These are phyloP conservation scores for Bimuria novae-zelandiae DNA, from an alignment of 2,329 filamentous ascomycete genomes.

Conservation along the genomic window DNA sequence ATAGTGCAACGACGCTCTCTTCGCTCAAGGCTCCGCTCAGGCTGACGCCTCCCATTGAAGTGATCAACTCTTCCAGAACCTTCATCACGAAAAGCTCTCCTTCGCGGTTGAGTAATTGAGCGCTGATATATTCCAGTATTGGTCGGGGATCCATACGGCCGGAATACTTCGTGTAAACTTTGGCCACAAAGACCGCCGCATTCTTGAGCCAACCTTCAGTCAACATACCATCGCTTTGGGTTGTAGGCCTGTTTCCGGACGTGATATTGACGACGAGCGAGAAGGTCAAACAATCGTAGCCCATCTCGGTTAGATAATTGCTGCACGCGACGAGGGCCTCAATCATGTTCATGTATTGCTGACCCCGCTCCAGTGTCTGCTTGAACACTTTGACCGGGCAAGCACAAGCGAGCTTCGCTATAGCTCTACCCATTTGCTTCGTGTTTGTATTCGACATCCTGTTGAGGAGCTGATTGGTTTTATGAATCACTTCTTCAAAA, in stretches of 20 bases:
- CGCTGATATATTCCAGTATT: constrained; percentile 85
- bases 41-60: constrained; percentile 91
- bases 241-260: constrained; percentile 60
- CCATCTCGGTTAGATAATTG: constrained; percentile 88
- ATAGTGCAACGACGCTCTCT: constrained; percentile 83
- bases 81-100: constrained; percentile 91
- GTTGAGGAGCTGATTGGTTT: constrained; percentile 86
- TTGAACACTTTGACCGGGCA: constrained; percentile 91
- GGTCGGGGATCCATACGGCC: constrained; percentile 81
- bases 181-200: constrained; percentile 86
- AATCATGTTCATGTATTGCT: constrained; percentile 93
- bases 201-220: constrained; percentile 93
- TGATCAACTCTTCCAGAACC: constrained; percentile 86
- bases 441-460: constrained; percentile 87
- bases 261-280: constrained; percentile 76
- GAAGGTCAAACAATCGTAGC: constrained; percentile 93
- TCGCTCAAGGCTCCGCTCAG: constrained; percentile 88
- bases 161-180: constrained; percentile 80
- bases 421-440: constrained; percentile 79
- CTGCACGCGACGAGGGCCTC: constrained; percentile 94
- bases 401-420: constrained; percentile 90
- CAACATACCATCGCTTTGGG: constrained; percentile 70
- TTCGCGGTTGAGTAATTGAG: constrained; percentile 71
- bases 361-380: constrained; percentile 86
- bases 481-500: constrained; percentile 74